phyloP scores from a whole-genome alignment of 352 stramenopile species.

The Phytopythium cucurbitacearum region DNA sequence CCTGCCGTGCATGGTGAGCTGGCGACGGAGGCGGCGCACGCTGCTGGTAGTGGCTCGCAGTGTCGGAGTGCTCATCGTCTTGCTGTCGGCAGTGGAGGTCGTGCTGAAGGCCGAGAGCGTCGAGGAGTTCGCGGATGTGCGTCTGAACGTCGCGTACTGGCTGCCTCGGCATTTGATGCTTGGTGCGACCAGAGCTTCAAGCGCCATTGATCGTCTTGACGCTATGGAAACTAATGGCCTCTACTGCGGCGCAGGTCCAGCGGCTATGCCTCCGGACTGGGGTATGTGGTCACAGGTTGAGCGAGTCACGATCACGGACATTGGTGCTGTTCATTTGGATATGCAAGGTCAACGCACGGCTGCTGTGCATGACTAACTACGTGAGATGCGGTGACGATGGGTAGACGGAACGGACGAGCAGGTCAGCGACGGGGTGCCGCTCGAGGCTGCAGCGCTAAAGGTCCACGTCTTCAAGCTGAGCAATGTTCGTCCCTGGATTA shows the following conservation, averaged over 20 bases:
- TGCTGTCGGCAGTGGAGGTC: conserved; percentile 43
- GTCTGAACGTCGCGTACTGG: conserved; percentile 18
- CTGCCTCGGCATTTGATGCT: background rate
- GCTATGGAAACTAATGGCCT: background rate
- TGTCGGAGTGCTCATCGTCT: background rate
- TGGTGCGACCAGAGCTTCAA: conserved; percentile 3
- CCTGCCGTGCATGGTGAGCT: background rate
- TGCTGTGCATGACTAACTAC: too few relatives aligned
- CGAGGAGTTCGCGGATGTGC: conserved; percentile 30
- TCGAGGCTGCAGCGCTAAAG: conserved; percentile 31
- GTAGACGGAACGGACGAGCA: too few relatives aligned
- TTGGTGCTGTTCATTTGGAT: conserved; percentile 11
- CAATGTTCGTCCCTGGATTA: conserved; percentile 21
- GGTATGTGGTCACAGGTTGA: conserved; percentile 31
- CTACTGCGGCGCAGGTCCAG: conserved; percentile 13
- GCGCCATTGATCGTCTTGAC: conserved; percentile 7
- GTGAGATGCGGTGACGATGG: too few relatives aligned
- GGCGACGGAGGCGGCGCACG: too few relatives aligned
- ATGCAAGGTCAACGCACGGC: background rate
- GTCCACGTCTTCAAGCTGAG: conserved; percentile 78
- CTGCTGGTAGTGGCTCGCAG: background rate
- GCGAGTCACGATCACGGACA: conserved; percentile 37
- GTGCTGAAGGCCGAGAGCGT: conserved; percentile 45
- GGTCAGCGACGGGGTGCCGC: conserved; percentile 11
- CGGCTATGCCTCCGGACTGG: conserved; percentile 16